Conservation (phyloP, 441 rosid genomes). For the Pelargonium myrrhifolium region DNA sequence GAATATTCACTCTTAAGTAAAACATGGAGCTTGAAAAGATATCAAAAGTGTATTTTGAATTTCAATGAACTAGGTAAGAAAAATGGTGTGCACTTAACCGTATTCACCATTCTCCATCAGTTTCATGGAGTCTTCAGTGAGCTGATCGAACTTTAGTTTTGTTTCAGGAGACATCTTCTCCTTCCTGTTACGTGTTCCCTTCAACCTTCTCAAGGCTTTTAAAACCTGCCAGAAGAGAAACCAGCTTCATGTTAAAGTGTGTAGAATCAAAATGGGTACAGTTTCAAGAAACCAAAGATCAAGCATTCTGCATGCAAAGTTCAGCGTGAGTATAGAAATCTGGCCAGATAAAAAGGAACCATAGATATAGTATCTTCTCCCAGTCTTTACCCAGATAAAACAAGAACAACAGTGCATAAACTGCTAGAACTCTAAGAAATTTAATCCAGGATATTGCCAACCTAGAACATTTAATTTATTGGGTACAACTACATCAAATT, state of each 20-base stretch:
- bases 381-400: no score
- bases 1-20: not conserved
- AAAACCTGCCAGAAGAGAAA: constrained; percentile 44
- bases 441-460: no score
- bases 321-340: not conserved
- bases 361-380: no score
- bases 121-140: constrained; percentile 86
- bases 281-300: not conserved
- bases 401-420: no score
- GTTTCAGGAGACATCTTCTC: constrained; percentile 78
- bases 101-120: constrained; percentile 78
- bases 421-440: no score
- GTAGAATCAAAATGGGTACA: not conserved
- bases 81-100: constrained; percentile 43
- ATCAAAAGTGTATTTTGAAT: not conserved
- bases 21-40: not conserved
- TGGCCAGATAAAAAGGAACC: not conserved
- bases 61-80: constrained; percentile 4
- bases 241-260: constrained; percentile 11
- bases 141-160: constrained; percentile 73
- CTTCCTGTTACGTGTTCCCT: constrained; percentile 69
- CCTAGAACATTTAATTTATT: no score
- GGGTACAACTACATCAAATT: no score
- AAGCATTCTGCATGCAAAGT: not conserved
- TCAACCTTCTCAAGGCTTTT: constrained; percentile 83